Base-by-base conservation (phyloP, 805 yeast species). In the Saccharomycopsis microspora region DNA sequence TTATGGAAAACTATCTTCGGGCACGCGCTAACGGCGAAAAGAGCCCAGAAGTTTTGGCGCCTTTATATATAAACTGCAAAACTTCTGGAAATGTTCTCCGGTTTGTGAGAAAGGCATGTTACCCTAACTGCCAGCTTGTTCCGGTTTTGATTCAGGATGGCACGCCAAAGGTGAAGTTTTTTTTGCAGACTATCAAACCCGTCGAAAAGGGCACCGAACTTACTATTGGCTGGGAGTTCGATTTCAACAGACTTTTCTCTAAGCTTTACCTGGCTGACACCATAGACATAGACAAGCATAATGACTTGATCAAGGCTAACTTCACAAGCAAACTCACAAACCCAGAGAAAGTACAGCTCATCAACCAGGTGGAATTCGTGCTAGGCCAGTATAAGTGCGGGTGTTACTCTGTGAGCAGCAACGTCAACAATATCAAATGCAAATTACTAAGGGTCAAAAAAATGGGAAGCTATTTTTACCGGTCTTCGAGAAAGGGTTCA, bases 151-250 rank as follows among this genome's bases (percentile, higher is more conserved):
- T 66, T 11, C 65, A 58, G 4, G 55, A 59, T 9, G 55, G 58
- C 6, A 56, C 66, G 0, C 19, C 19, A 19, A 19, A 19, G 2
- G 69, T 84, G 6, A 73, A 71, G 47, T 79, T 85, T 58, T 67
- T 76, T 5, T 69, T 85, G 6, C 67, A 67, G 32, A 75, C 96
- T 0, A 62, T 71, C 1, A 71, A 68, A 43, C 75, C 75, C 2
- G 74, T 89, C 31, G 67, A 69, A 45, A 62, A 70, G 6, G 87
- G 78, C n/a, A 75, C 79, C 38, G 97, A 89, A 58, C 63, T 90
- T 27, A 73, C 89, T 0, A 62, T 87, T 6, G 76, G 80, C 1
- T 90, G 97, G 97, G 85, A 82, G 51, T 90, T 96, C 95, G 95
- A 88, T 58, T 59, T 64, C 3, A 54, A 66, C 11, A 96, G 88